Percentiles rank a stretch among this genome's conserved stretches.
These are phyloP conservation scores for Termitomyces sp. DNA, from an alignment of 768 basidiomycete species.

Conservation along the genomic window DNA sequence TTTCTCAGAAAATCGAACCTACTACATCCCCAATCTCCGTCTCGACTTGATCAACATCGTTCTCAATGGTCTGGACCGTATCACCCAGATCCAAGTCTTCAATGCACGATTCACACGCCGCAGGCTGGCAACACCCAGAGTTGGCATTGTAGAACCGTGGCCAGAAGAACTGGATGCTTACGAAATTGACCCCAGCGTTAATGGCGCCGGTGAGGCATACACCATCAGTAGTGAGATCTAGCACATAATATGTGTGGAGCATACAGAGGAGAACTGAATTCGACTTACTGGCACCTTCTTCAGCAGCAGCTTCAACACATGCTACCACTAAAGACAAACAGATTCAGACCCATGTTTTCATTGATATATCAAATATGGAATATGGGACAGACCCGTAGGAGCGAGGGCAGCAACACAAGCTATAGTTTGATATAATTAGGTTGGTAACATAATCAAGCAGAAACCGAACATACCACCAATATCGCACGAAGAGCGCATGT, in stretches of 20 bases:
- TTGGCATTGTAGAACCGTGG: background rate
- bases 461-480: constrained; percentile 9
- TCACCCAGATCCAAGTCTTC: constrained; percentile 11
- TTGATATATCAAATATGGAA: background rate
- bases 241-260: too few relatives aligned
- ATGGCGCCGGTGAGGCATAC: constrained; percentile 13
- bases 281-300: constrained; percentile 12
- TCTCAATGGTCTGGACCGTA: constrained; percentile 5
- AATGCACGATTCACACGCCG: constrained; percentile 11
- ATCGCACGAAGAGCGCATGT: constrained; percentile 12
- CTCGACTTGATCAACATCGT: background rate
- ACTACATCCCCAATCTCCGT: background rate
- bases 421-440: background rate
- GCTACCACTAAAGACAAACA: background rate
- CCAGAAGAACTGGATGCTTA: background rate
- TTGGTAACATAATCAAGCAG: too few relatives aligned
- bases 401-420: constrained; percentile 16
- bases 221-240: constrained; percentile 13
- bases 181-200: constrained; percentile 10
- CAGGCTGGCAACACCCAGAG: constrained; percentile 1
- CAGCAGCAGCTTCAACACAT: constrained; percentile 12
- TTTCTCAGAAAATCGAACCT: too few relatives aligned
- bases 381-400: constrained; percentile 5
- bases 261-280: background rate
- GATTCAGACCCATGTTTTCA: background rate